Conservation (phyloP, 2,329 filamentous ascomycete genomes). For the Pseudogymnoascus sp. region DNA sequence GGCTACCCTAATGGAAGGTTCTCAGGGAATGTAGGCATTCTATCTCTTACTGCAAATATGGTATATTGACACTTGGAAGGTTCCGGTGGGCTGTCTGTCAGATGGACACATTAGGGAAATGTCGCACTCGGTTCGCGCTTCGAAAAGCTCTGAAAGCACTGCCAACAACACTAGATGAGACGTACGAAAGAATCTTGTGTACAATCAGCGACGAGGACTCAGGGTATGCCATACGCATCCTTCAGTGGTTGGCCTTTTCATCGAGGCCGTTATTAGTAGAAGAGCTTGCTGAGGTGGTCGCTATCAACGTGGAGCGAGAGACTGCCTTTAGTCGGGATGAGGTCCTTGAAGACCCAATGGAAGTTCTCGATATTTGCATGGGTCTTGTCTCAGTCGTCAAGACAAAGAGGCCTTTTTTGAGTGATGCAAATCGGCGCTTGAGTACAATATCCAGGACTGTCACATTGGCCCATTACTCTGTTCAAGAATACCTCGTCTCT, state of each 20-base stretch:
- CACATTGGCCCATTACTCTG: no score
- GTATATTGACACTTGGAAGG: conserved; percentile 13
- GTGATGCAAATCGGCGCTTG: no score
- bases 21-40: conserved; percentile 26
- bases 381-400: conserved; percentile 20
- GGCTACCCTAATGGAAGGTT: conserved; percentile 17
- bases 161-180: conserved; percentile 21
- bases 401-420: no score
- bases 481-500: no score
- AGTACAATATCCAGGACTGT: no score
- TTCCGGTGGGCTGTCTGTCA: conserved; percentile 27
- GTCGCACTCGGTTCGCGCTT: conserved; percentile 14
- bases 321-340: conserved; percentile 22
- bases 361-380: conserved; percentile 23
- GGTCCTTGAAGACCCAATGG: conserved; percentile 21
- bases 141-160: conserved; percentile 16
- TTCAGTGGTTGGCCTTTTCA: conserved; percentile 25
- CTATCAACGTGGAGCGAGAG: conserved; percentile 19
- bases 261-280: conserved; percentile 21
- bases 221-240: conserved; percentile 20
- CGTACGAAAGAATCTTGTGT: conserved; percentile 24
- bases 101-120: conserved; percentile 23
- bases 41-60: background rate
- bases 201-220: conserved; percentile 17
- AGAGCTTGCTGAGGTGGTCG: conserved; percentile 26